Evolutionary conservation across 495 filamentous ascomycete species (phyloP).

Genomic region (Sordaria brevicollis): DNA sequence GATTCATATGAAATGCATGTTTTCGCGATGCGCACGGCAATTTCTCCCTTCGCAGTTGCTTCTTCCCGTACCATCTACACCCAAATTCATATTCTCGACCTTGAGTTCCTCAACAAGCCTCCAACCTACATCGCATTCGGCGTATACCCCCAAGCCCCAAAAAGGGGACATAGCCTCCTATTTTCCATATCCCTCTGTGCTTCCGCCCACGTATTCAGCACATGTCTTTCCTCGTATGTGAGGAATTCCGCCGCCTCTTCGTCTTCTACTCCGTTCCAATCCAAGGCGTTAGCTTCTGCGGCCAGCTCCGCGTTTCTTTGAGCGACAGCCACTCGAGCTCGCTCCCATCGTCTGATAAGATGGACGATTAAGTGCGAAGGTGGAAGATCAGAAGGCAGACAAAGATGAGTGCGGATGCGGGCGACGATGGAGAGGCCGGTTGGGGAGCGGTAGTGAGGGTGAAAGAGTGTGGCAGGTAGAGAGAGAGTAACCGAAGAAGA

Average conservation of each 20-base stretch:
- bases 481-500: not conserved
- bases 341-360: not conserved
- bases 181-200: not conserved
- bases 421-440: not conserved
- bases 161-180: not conserved
- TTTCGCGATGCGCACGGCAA: not conserved
- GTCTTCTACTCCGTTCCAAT: not conserved
- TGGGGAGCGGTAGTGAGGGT: not conserved
- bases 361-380: not conserved
- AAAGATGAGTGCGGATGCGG: not conserved
- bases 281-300: not conserved
- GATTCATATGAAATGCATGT: not conserved
- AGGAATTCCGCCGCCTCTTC: not conserved
- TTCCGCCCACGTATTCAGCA: not conserved
- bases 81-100: not conserved
- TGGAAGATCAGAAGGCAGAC: not conserved
- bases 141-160: not conserved
- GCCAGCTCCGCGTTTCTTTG: not conserved
- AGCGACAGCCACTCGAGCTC: not conserved
- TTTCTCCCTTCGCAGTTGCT: not conserved
- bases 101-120: not conserved
- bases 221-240: not conserved
- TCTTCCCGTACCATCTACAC: not conserved
- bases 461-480: not conserved
- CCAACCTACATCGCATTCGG: not conserved